Evolutionary conservation across 176 grass and related monocot genomes (phyloP).

Genomic region (Carex kokanica): DNA sequence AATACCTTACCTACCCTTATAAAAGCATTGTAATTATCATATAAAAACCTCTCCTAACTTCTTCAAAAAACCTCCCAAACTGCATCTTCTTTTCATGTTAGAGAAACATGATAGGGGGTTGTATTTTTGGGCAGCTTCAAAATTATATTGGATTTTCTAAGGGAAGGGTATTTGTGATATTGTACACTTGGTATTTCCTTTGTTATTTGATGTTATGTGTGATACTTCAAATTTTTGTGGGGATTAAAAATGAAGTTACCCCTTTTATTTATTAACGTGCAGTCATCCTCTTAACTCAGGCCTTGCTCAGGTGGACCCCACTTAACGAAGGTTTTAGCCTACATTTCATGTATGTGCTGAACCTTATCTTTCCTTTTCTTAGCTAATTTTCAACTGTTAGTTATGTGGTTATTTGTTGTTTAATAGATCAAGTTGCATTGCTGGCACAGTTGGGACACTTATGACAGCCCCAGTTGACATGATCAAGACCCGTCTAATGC

Average conservation of each 20-base stretch:
- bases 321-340: slow-evolving; percentile 82
- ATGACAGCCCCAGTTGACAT: slow-evolving; percentile 78
- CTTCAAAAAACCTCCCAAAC: not conserved
- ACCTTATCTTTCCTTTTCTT: slow-evolving; percentile 28
- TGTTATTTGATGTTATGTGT: not conserved
- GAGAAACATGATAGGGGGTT: not conserved
- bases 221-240: not conserved
- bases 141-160: slow-evolving; percentile 7
- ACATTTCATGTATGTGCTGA: slow-evolving; percentile 85
- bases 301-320: slow-evolving; percentile 68
- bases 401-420: slow-evolving; percentile 29
- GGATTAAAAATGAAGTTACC: not conserved
- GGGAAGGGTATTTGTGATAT: not conserved
- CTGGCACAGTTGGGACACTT: slow-evolving; percentile 79
- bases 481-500: slow-evolving; percentile 96
- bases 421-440: slow-evolving; percentile 87
- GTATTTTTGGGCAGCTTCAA: not conserved
- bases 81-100: not conserved
- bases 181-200: not conserved
- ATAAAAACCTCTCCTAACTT: not conserved
- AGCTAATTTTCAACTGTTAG: slow-evolving; percentile 25
- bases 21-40: not conserved
- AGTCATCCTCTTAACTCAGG: slow-evolving; percentile 38
- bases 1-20: not conserved
- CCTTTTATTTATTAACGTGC: slow-evolving; percentile 14